phyloP scores from a whole-genome alignment of 1,284 basidiomycete species.

The Tilletia horrida region DNA sequence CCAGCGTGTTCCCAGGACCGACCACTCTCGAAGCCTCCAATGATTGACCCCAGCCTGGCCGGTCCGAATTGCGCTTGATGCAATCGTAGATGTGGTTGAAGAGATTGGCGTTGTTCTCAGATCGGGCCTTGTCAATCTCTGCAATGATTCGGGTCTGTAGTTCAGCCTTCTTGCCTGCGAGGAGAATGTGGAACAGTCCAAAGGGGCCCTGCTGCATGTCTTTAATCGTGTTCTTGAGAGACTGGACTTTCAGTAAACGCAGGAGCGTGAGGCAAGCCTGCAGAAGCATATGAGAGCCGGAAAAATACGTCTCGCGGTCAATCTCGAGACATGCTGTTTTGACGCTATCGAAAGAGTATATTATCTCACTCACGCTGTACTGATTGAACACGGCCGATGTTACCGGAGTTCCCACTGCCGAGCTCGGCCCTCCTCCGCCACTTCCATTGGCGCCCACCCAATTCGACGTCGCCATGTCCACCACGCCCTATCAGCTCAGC shows the following conservation, averaged over 20 bases:
- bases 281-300: background rate
- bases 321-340: background rate
- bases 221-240: conserved; percentile 1
- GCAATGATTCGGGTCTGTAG: background rate
- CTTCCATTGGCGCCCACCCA: no score
- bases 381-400: background rate
- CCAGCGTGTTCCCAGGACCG: conserved; percentile 8
- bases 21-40: background rate
- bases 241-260: background rate
- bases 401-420: no score
- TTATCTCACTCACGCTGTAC: conserved; percentile 1
- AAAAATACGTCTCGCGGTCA: background rate
- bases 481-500: no score
- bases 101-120: background rate
- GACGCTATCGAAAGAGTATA: background rate
- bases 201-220: conserved; percentile 8
- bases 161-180: conserved; percentile 2
- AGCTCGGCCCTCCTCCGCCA: no score
- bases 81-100: background rate
- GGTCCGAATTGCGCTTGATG: conserved; percentile 17
- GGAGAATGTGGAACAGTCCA: background rate
- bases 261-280: conserved; percentile 2
- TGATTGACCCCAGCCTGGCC: background rate
- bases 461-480: no score
- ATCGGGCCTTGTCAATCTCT: background rate